Percentiles rank a stretch among this genome's conserved stretches.
Conservation (phyloP, 129 eudicot species). For the Flaveria sonorensis region DNA sequence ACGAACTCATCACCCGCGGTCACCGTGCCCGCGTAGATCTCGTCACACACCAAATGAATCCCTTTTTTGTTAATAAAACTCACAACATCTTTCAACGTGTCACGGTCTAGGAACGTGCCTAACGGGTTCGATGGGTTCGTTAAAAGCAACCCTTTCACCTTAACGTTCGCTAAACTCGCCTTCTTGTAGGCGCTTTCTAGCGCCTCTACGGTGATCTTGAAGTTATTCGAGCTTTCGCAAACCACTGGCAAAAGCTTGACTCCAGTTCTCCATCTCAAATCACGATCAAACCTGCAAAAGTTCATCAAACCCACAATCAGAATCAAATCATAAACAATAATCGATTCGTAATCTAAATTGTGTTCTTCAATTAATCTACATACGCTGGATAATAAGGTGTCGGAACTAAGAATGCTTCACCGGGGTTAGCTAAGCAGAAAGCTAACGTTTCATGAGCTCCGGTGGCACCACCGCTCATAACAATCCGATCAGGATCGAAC, state of each 20-base stretch:
- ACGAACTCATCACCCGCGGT: slow-evolving; percentile 36
- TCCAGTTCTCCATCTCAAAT: slow-evolving; percentile 69
- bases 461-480: slow-evolving; percentile 72
- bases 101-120: slow-evolving; percentile 48
- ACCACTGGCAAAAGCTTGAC: slow-evolving; percentile 50
- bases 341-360: too few species aligned
- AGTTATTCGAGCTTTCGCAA: slow-evolving; percentile 54
- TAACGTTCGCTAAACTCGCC: slow-evolving; percentile 44
- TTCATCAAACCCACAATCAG: background rate
- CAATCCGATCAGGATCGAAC: slow-evolving; percentile 52
- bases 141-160: slow-evolving; percentile 52
- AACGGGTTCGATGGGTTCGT: slow-evolving; percentile 72
- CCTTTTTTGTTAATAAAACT: slow-evolving; percentile 40
- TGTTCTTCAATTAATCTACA: background rate
- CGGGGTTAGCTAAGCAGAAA: slow-evolving; percentile 61
- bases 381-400: slow-evolving; percentile 72
- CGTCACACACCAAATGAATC: slow-evolving; percentile 63
- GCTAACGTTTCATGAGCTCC: slow-evolving; percentile 60
- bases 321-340: too few species aligned
- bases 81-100: slow-evolving; percentile 39
- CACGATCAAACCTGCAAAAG: slow-evolving; percentile 60
- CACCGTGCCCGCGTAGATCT: slow-evolving; percentile 57
- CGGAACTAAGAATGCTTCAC: slow-evolving; percentile 61
- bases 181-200: slow-evolving; percentile 50
- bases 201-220: slow-evolving; percentile 51